Evolutionary conservation across 2,329 filamentous ascomycete species (phyloP), one percentile per base, ranked within the genome.

Genomic region (Pseudogymnoascus sp.): DNA sequence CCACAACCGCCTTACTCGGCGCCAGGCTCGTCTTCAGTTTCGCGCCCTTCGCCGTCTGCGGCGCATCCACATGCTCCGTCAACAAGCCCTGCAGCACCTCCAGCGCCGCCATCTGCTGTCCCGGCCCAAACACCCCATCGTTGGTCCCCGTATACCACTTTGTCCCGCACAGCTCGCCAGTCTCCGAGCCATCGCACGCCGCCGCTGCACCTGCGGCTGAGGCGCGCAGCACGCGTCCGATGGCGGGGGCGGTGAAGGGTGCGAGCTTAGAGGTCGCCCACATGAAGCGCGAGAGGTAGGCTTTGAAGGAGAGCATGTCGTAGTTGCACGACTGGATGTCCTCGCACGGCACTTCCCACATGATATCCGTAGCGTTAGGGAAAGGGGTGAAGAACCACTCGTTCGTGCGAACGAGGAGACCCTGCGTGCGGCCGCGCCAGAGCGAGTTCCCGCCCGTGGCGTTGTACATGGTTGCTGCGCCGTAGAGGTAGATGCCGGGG

Each of bases 301-400:
- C 85, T 74, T 90, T 90, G 79, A 86, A 88, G 7, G 82, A 84
- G 67, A 79, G 81, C 78, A 86, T 84, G 72, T 89, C 86, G 58
- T 74, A 77, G 69, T 84, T 81, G 73, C 87, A 90, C 0, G 69
- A 76, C 60, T 74, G 73, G 63, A 76, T 73, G 3, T 72, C 74
- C 71, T 90, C 87, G 75, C 87, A 90, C n/a, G 83, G 82, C 47
- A 77, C 77, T 72, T 90, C 86, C 68, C 78, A 84, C 81, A 89
- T 84, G 72, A 88, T 74, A 68, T 83, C 76, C 21, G 82, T 81
- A 4, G 78, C 74, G 66, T 83, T 81, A 13, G 75, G 69, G 54
- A 75, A 77, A 4, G 79, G 78, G 54, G 71, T 73, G 74, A 87
- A 85, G 72, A 83, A 87, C 47, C 47, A 54, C 70, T 73, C 74